Percentiles rank a stretch among this genome's conserved stretches.
Evolutionary conservation across 768 basidiomycete genomes (phyloP).

Genomic region (Russula compacta): DNA sequence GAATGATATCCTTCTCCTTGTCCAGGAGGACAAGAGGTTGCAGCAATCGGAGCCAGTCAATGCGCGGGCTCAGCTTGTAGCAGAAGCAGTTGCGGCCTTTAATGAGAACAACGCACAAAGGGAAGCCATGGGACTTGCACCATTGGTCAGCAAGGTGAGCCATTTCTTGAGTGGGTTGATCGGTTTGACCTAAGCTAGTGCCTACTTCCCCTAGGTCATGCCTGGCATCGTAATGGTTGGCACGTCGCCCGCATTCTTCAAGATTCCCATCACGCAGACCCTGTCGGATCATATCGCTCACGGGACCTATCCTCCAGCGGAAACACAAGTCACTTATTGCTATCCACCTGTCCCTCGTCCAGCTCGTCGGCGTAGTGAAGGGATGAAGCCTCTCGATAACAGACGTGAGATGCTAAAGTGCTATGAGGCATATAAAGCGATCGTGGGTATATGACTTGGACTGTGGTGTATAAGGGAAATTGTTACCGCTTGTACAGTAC

Average conservation of each 20-base stretch:
- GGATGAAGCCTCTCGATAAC: constrained; percentile 20
- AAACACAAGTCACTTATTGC: not conserved
- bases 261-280: not conserved
- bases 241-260: not conserved
- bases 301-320: not conserved
- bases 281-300: not conserved
- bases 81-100: not conserved
- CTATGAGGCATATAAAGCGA: constrained; percentile 19
- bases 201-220: not conserved
- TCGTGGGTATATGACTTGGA: constrained; percentile 1
- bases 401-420: constrained; percentile 11
- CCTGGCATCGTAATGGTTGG: not conserved
- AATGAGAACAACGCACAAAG: not conserved
- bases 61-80: not conserved
- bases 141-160: not conserved
- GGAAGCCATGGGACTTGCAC: not conserved
- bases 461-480: not conserved
- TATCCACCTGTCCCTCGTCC: constrained; percentile 15
- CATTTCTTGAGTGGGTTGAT: not conserved
- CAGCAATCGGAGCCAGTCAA: not conserved
- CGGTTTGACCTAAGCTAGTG: not conserved
- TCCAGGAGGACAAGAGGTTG: constrained; percentile 5
- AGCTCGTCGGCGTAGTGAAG: constrained; percentile 9
- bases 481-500: no score
- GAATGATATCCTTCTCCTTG: constrained; percentile 6